These are phyloP conservation scores for Alternaria postmessia DNA, from an alignment of 2,329 filamentous ascomycete species.

Conservation along the genomic window DNA sequence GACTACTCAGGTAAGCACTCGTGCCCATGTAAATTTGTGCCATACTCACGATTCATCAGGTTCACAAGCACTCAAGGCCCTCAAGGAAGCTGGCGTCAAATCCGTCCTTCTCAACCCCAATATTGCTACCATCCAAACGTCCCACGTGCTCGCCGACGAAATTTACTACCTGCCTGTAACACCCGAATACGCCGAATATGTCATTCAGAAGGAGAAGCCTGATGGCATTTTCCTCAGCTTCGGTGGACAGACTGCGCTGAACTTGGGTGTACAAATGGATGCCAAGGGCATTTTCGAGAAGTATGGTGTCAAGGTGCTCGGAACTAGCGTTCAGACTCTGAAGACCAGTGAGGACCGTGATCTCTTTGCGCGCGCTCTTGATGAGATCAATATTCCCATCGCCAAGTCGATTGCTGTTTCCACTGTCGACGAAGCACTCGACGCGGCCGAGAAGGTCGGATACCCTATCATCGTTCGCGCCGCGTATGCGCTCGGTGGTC, in stretches of 20 bases:
- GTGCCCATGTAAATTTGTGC: not conserved
- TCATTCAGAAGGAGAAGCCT: constrained; percentile 93
- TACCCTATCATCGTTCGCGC: constrained; percentile 99
- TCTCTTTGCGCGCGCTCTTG: constrained; percentile 91
- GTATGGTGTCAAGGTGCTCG: constrained; percentile 93
- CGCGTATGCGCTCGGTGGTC: constrained; percentile 93
- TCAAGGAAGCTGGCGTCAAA: constrained; percentile 91
- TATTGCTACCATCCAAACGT: constrained; percentile 97
- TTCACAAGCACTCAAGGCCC: constrained; percentile 92
- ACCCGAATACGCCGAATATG: constrained; percentile 95
- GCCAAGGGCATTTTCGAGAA: constrained; percentile 93
- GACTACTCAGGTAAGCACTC: constrained; percentile 84
- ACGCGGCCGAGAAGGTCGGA: constrained; percentile 84
- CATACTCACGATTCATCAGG: constrained; percentile 61
- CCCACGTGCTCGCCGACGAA: constrained; percentile 94
- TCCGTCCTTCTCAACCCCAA: constrained; percentile 98
- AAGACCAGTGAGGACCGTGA: constrained; percentile 96
- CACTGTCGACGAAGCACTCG: constrained; percentile 89
- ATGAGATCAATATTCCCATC: constrained; percentile 97
- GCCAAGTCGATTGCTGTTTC: constrained; percentile 93
- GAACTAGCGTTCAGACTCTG: constrained; percentile 91
- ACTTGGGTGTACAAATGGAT: constrained; percentile 97
- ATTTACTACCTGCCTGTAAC: constrained; percentile 98
- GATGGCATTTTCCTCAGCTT: constrained; percentile 98
- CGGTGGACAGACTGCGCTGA: constrained; percentile 95